Conservation (phyloP, 768 basidiomycete species). For the Rhizopogon rudus region DNA sequence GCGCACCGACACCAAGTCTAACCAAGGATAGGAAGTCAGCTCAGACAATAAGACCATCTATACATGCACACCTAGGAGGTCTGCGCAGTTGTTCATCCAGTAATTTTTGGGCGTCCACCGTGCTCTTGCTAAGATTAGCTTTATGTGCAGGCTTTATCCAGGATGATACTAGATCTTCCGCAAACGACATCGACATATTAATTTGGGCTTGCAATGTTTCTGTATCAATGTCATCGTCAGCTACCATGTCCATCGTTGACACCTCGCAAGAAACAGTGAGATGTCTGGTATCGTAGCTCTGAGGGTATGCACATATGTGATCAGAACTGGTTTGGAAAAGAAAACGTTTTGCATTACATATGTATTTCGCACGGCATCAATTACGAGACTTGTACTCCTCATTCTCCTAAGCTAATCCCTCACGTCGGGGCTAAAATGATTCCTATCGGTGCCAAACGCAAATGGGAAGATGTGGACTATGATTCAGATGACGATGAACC, state of each 20-base stretch:
- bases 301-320: not conserved
- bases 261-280: constrained; percentile 15
- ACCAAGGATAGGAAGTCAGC: constrained; percentile 7
- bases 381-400: not conserved
- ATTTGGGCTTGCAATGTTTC: constrained; percentile 79
- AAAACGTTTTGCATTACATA: no score
- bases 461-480: constrained; percentile 38
- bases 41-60: not conserved
- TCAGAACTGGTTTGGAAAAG: not conserved
- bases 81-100: constrained; percentile 63
- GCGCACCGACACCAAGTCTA: constrained; percentile 75
- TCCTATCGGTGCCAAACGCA: constrained; percentile 44
- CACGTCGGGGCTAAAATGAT: not conserved
- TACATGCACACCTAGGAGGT: constrained; percentile 56
- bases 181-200: constrained; percentile 73
- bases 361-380: not conserved
- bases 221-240: constrained; percentile 56
- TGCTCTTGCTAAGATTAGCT: constrained; percentile 28
- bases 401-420: not conserved
- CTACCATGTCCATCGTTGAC: constrained; percentile 19
- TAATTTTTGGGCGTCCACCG: constrained; percentile 41
- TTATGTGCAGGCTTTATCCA: constrained; percentile 63
- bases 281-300: not conserved
- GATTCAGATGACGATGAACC: constrained; percentile 60
- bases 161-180: constrained; percentile 67